A percentile compares a stretch with the other conserved stretches of the same genome.
These are phyloP conservation scores for Pilasporangium apinafurcum DNA, from an alignment of 352 stramenopile genomes.

Conservation along the genomic window DNA sequence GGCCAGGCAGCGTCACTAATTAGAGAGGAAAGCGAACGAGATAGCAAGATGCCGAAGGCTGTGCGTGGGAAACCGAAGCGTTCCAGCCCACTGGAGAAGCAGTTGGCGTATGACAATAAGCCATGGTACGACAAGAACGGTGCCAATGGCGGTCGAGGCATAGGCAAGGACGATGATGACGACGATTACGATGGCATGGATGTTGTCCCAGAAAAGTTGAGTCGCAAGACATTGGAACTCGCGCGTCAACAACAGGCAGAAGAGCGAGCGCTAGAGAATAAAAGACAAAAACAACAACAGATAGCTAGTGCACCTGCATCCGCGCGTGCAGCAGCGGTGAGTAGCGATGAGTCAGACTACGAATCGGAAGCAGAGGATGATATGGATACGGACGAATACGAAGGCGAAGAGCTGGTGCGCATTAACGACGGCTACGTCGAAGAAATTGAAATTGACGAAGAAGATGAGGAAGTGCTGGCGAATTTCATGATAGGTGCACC, in stretches of 20 bases:
- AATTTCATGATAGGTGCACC: constrained; percentile 83
- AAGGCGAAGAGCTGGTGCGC: constrained; percentile 84
- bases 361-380: constrained; percentile 83
- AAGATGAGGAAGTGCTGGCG: constrained; percentile 81
- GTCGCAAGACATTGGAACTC: constrained; percentile 71
- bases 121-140: constrained; percentile 74
- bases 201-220: constrained; percentile 77
- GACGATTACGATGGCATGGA: constrained; percentile 54
- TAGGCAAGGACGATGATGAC: constrained; percentile 50
- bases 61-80: constrained; percentile 76
- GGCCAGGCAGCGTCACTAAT: no score
- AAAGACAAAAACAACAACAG: constrained; percentile 16
- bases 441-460: constrained; percentile 83
- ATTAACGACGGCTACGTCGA: constrained; percentile 91
- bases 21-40: no score
- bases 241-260: constrained; percentile 76
- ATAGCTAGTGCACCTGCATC: constrained; percentile 3
- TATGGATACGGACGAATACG: constrained; percentile 84
- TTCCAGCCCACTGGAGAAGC: constrained; percentile 81
- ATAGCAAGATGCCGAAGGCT: constrained; percentile 67
- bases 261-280: constrained; percentile 48
- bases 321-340: constrained; percentile 18
- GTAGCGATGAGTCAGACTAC: constrained; percentile 61
- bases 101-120: constrained; percentile 82
- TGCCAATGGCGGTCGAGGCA: constrained; percentile 14